Evolutionary conservation across 2,329 filamentous ascomycete species (phyloP).

Genomic region (Colletotrichum nymphaeae): DNA sequence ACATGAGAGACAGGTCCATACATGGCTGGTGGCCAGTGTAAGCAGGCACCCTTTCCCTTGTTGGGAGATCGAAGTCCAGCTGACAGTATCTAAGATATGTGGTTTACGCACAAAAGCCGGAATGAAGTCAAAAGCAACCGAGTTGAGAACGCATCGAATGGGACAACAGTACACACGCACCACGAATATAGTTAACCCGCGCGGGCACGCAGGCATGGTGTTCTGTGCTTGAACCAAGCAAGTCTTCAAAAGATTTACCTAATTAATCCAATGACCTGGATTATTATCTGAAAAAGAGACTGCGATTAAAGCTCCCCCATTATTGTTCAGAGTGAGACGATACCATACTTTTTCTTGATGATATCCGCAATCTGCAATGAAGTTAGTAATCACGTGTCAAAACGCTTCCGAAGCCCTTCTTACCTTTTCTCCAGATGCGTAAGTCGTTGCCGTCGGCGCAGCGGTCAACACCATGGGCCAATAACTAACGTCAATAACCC

Average conservation of each 20-base stretch:
- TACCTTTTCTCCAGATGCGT: slow-evolving; percentile 16
- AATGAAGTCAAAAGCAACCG: neutral
- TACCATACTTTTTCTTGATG: slow-evolving; percentile 16
- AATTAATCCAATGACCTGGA: too few relatives aligned
- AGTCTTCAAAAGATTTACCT: too few relatives aligned
- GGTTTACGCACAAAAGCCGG: slow-evolving; percentile 15
- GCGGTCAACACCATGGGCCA: slow-evolving; percentile 34
- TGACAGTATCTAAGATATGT: neutral
- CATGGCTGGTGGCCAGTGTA: slow-evolving; percentile 54
- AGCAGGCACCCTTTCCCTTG: slow-evolving; percentile 28
- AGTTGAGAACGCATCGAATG: too few relatives aligned
- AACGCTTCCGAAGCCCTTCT: neutral
- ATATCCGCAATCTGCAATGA: slow-evolving; percentile 5
- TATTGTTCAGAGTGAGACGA: too few relatives aligned
- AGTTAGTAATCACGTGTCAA: neutral
- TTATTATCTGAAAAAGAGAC: too few relatives aligned
- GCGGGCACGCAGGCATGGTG: too few relatives aligned
- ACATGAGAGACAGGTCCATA: slow-evolving; percentile 45
- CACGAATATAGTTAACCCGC: too few relatives aligned
- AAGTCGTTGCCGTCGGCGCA: slow-evolving; percentile 18
- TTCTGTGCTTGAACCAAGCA: too few relatives aligned
- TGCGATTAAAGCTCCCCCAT: too few relatives aligned
- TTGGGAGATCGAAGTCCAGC: neutral
- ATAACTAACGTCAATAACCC: slow-evolving; percentile 35
- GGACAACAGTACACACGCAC: neutral